phyloP scores from a whole-genome alignment of 345 rosid genomes.

The Citrus australasica region DNA sequence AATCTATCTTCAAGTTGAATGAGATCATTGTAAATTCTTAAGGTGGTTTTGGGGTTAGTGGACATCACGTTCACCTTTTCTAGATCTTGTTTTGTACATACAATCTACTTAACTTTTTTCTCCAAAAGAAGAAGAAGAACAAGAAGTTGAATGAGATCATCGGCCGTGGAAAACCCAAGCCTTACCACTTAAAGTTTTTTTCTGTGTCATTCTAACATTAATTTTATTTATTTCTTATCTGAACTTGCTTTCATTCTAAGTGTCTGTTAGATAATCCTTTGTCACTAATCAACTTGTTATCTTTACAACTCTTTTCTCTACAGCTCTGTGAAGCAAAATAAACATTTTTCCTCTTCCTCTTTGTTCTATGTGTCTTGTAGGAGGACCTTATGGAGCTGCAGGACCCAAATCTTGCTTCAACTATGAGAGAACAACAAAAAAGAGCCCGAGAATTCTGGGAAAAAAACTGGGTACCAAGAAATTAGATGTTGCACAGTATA shows the following conservation, averaged over 20 bases:
- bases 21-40: no score
- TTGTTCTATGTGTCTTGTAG: slow-evolving; percentile 29
- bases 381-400: slow-evolving; percentile 84
- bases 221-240: neutral
- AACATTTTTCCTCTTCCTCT: slow-evolving; percentile 5
- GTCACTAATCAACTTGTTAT: neutral
- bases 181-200: neutral
- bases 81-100: no score
- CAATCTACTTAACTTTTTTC: no score
- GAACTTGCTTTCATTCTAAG: neutral
- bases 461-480: slow-evolving; percentile 74
- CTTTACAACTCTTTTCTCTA: neutral
- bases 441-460: slow-evolving; percentile 81
- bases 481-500: neutral
- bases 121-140: no score
- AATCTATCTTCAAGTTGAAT: neutral
- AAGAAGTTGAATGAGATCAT: neutral
- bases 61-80: no score
- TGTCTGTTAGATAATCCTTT: neutral
- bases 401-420: slow-evolving; percentile 72
- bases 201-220: neutral
- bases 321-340: neutral
- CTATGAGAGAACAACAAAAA: slow-evolving; percentile 64
- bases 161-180: neutral
- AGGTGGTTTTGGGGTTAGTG: no score